Evolutionary conservation across 768 basidiomycete genomes (phyloP).

Genomic region (Auriscalpium orientale): DNA sequence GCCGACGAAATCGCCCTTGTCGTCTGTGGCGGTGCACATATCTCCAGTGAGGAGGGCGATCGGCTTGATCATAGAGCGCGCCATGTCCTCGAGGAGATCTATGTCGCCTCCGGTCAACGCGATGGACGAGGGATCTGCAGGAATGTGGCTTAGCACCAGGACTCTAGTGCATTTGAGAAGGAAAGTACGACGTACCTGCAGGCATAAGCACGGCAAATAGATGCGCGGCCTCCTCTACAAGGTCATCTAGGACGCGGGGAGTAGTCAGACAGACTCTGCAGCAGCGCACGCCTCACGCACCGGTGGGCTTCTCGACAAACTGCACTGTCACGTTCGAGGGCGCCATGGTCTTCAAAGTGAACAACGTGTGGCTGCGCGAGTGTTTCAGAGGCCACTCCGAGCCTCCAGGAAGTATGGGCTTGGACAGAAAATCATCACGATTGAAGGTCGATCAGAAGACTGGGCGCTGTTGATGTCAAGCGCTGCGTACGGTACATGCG

Average conservation of each 20-base stretch:
- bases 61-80: background rate
- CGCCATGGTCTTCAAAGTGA: background rate
- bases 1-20: conserved; percentile 9
- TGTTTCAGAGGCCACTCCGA: too few relatives aligned
- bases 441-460: too few relatives aligned
- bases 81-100: background rate
- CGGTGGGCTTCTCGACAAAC: background rate
- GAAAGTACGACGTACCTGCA: background rate
- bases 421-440: too few relatives aligned
- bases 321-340: background rate
- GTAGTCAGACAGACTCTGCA: background rate
- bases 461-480: too few relatives aligned
- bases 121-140: background rate
- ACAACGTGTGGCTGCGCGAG: too few relatives aligned
- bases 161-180: background rate
- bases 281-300: background rate
- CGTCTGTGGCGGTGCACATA: conserved; percentile 10
- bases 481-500: too few relatives aligned
- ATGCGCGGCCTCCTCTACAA: background rate
- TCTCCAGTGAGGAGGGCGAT: conserved; percentile 1
- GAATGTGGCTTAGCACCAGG: background rate
- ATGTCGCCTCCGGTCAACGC: conserved; percentile 3
- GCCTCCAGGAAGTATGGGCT: too few relatives aligned
- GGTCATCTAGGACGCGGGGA: background rate
- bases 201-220: background rate